These are phyloP conservation scores for Avena sativa DNA, from an alignment of 176 grass and related monocot genomes.

Conservation along the genomic window DNA sequence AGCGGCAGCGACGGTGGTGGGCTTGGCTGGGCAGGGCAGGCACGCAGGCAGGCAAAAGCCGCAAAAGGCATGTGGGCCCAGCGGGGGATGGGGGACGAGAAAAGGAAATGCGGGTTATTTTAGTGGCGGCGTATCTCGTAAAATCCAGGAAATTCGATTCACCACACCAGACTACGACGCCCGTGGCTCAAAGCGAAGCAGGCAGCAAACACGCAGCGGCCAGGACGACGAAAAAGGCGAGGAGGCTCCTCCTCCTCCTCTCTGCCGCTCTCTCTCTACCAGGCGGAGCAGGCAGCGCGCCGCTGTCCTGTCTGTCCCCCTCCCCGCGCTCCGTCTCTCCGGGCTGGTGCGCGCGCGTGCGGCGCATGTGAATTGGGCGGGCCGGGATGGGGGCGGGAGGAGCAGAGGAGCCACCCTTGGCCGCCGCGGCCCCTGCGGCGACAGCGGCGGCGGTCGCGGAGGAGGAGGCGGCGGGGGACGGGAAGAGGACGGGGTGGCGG, in stretches of 20 bases:
- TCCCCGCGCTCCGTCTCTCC: not conserved
- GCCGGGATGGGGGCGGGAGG: constrained; percentile 36
- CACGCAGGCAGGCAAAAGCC: not conserved
- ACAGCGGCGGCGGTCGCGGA: not conserved
- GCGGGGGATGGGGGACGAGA: no score
- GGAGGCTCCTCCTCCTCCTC: no score
- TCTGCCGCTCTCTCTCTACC: not conserved
- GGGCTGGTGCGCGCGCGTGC: constrained; percentile 8
- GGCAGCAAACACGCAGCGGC: not conserved
- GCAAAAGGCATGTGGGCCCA: constrained; percentile 12
- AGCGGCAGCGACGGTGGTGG: not conserved
- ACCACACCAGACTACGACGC: constrained; percentile 16
- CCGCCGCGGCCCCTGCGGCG: not conserved
- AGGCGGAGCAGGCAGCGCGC: constrained; percentile 6
- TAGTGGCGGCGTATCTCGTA: constrained; percentile 72
- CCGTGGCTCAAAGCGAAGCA: constrained; percentile 11
- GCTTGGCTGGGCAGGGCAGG: not conserved
- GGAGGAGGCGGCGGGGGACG: constrained; percentile 23
- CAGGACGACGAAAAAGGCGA: not conserved
- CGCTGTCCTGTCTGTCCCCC: constrained; percentile 21
- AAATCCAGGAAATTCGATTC: constrained; percentile 87
- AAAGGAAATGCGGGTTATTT: constrained; percentile 41
- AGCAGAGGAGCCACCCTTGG: not conserved
- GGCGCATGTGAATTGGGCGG: constrained; percentile 30
- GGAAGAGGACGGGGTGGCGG: constrained; percentile 21